Base-by-base conservation (phyloP, 371 early-diverging fungal species). In the Saksenaea vasiformis region DNA sequence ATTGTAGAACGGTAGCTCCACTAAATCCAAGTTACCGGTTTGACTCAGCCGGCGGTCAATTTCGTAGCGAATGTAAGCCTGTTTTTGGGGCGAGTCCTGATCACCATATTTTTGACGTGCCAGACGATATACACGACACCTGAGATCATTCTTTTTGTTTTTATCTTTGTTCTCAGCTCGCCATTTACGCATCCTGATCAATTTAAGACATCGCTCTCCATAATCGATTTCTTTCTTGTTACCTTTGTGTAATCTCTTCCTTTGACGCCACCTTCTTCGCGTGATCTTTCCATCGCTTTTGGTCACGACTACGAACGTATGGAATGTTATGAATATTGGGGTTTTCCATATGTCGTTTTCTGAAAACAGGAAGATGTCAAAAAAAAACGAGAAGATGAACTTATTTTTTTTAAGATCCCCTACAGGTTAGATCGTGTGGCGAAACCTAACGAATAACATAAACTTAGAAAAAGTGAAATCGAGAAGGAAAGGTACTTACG, bases 71-170 rank as follows among this genome's bases (percentile, higher is more conserved):
- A 89, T 84, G 74, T 83, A 89, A 1, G 80, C 78, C 38, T 85
- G 79, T 36, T 85, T 82, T 38, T 83, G 85, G 0, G 75, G 76
- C 3, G 84, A 79, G 35, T 84, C 82, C 2, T 75, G 78, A 17
- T 78, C 74, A 10, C 88, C 89, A 70, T 86, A 89, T 53, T 79
- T 79, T 54, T 84, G 83, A 0, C 85, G 70, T 5, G 89, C 89
- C 28, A 84, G 75, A 2, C 87, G 82, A 70, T 89, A 87, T 7
- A 89, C 89, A 19, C 89, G 85, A 54, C 88, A 89, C 3, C 89
- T 72, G 64, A 87, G 77, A 58, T 89, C 89, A 44, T 89, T 89
- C 34, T 82, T 73, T 19, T 83, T 76, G 57, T 89, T 85, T 58
- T 85, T 85, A 28, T 85, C 86, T 31, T 78, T 76, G 36, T 85